Evolutionary conservation across 768 basidiomycete species (phyloP).

Genomic region (Panellus pusillus): DNA sequence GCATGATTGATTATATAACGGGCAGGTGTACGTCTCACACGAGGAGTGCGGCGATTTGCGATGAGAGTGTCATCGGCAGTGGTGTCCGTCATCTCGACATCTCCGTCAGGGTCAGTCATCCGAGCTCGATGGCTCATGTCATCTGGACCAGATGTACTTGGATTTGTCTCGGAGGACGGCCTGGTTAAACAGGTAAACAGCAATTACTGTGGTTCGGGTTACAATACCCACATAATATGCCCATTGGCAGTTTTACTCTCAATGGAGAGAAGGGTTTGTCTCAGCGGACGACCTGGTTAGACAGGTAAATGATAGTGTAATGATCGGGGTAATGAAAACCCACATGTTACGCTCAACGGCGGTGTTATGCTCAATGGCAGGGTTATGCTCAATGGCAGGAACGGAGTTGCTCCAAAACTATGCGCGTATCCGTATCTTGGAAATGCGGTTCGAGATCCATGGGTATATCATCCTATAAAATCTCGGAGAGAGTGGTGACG

Average conservation of each 20-base stretch:
- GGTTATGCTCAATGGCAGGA: constrained; percentile 3
- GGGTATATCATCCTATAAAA: constrained; percentile 17
- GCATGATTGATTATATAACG: background rate
- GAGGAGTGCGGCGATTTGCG: background rate
- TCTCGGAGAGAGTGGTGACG: constrained; percentile 13
- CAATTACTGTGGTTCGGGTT: too few relatives aligned
- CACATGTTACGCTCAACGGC: constrained; percentile 6
- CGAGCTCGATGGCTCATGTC: too few relatives aligned
- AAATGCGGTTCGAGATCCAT: constrained; percentile 3
- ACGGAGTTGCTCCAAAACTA: background rate
- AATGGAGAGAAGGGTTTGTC: background rate
- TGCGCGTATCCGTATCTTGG: background rate
- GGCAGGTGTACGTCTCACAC: constrained; percentile 2
- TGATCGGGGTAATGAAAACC: background rate
- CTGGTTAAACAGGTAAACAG: too few relatives aligned
- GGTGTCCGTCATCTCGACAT: constrained; percentile 3
- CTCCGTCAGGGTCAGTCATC: background rate
- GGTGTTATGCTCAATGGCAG: constrained; percentile 6
- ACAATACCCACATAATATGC: background rate
- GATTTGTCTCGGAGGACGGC: too few relatives aligned
- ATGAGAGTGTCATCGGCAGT: constrained; percentile 3
- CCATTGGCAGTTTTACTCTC: constrained; percentile 3
- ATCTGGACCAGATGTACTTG: too few relatives aligned
- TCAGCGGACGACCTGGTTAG: constrained; percentile 2
- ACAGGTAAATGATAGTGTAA: constrained; percentile 6